Conservation (phyloP, 441 rosid species). For the Erysimum cheiri region DNA sequence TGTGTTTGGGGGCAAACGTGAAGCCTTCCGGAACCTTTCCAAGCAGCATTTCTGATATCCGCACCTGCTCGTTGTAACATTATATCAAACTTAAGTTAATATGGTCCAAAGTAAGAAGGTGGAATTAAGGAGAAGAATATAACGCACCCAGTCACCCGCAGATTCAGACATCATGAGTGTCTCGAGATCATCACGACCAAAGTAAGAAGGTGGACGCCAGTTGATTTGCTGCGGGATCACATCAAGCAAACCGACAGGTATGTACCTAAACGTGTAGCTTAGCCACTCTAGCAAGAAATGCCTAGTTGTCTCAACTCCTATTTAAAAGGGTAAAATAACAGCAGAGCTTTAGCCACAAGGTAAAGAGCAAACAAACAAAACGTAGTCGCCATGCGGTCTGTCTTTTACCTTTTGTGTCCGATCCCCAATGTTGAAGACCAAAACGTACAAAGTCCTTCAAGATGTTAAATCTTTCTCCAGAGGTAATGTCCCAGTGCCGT, state of each 20-base stretch:
- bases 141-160: conserved; percentile 92
- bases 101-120: background rate
- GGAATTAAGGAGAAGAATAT: background rate
- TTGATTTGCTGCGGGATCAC: conserved; percentile 80
- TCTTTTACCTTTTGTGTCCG: conserved; percentile 76
- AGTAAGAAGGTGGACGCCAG: conserved; percentile 94
- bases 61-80: conserved; percentile 54
- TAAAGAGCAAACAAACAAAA: background rate
- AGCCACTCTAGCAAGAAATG: conserved; percentile 97
- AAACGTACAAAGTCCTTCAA: conserved; percentile 77
- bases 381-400: background rate
- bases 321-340: background rate
- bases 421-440: conserved; percentile 98
- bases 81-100: conserved; percentile 2
- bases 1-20: conserved; percentile 92
- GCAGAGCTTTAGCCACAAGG: conserved; percentile 17
- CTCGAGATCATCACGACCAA: conserved; percentile 92
- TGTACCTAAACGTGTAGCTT: conserved; percentile 82
- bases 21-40: conserved; percentile 93
- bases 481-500: conserved; percentile 94
- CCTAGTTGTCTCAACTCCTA: conserved; percentile 95
- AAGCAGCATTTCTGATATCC: conserved; percentile 88
- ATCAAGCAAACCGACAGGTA: conserved; percentile 89
- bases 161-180: conserved; percentile 93
- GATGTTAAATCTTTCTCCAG: conserved; percentile 78